phyloP scores from a whole-genome alignment of 768 basidiomycete genomes.

The Tricholoma sp. region DNA sequence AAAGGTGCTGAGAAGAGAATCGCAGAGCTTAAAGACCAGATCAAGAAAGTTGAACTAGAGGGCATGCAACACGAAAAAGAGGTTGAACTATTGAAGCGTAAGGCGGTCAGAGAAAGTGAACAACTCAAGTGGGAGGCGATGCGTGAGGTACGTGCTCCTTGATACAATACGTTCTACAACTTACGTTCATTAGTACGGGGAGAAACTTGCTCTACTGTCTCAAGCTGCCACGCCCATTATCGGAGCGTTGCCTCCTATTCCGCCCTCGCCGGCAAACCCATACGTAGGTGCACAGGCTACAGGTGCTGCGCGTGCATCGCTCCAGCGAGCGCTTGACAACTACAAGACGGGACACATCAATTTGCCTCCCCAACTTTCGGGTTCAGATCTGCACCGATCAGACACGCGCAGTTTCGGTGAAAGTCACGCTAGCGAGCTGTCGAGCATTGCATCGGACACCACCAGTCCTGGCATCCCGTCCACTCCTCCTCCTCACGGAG shows the following conservation, averaged over 20 bases:
- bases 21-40: constrained; percentile 63
- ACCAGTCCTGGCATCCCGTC: constrained; percentile 33
- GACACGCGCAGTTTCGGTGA: constrained; percentile 83
- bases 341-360: constrained; percentile 66
- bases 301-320: constrained; percentile 63
- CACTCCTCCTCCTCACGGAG: constrained; percentile 39
- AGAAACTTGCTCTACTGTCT: constrained; percentile 70
- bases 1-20: constrained; percentile 64
- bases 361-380: constrained; percentile 39
- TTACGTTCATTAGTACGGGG: constrained; percentile 54
- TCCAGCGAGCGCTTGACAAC: constrained; percentile 76
- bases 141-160: constrained; percentile 51
- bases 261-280: constrained; percentile 49
- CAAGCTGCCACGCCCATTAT: constrained; percentile 67
- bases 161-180: background rate
- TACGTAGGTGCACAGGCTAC: constrained; percentile 63
- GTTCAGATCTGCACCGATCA: constrained; percentile 58
- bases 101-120: constrained; percentile 73
- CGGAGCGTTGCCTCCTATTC: constrained; percentile 58
- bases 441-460: constrained; percentile 39
- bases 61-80: constrained; percentile 68
- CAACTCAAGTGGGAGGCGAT: constrained; percentile 75
- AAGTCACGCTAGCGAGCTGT: constrained; percentile 74
- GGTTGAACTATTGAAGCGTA: constrained; percentile 67
- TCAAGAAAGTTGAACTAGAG: constrained; percentile 58